Percentiles rank a stretch among this genome's conserved stretches.
phyloP scores from a whole-genome alignment of 345 rosid species.

The Corymbia maculata region DNA sequence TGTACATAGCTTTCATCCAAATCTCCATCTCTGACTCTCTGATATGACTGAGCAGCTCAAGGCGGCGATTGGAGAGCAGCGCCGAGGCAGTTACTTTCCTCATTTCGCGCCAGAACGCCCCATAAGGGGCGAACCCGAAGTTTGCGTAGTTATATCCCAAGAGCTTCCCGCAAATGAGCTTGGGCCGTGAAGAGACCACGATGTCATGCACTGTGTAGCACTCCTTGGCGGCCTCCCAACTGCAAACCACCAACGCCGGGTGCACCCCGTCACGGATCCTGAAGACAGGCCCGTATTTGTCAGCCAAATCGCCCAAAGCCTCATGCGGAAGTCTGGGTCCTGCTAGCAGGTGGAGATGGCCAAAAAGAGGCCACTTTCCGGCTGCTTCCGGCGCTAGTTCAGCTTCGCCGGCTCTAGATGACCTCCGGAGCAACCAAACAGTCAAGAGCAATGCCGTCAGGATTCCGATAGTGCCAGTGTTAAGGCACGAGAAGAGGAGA shows the following conservation, averaged over 20 bases:
- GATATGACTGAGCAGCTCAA: slow-evolving; percentile 7
- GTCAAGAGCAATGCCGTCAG: neutral
- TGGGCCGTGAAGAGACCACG: slow-evolving; percentile 19
- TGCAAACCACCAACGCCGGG: slow-evolving; percentile 12
- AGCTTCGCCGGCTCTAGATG: neutral
- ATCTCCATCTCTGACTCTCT: slow-evolving; percentile 4
- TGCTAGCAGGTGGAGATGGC: slow-evolving; percentile 29
- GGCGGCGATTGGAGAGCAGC: slow-evolving; percentile 24
- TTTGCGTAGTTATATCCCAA: slow-evolving; percentile 12
- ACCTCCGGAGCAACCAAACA: slow-evolving; percentile 1
- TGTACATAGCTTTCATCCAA: slow-evolving; percentile 3
- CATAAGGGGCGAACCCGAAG: slow-evolving; percentile 18
- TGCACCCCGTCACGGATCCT: slow-evolving; percentile 18
- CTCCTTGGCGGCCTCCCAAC: slow-evolving; percentile 17
- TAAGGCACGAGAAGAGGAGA: neutral
- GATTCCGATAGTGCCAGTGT: neutral
- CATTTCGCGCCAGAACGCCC: slow-evolving; percentile 20
- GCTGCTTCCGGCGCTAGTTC: slow-evolving; percentile 9
- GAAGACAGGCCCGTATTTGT: slow-evolving; percentile 24
- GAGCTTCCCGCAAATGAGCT: neutral
- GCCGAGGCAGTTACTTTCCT: slow-evolving; percentile 10
- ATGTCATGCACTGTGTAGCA: slow-evolving; percentile 20
- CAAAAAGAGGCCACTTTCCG: slow-evolving; percentile 23
- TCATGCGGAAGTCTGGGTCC: slow-evolving; percentile 17
- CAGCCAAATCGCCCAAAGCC: slow-evolving; percentile 9